A percentile compares a stretch with the other conserved stretches of the same genome.
Conservation (phyloP, 495 filamentous ascomycete genomes). For the Penicillium paradoxum region DNA sequence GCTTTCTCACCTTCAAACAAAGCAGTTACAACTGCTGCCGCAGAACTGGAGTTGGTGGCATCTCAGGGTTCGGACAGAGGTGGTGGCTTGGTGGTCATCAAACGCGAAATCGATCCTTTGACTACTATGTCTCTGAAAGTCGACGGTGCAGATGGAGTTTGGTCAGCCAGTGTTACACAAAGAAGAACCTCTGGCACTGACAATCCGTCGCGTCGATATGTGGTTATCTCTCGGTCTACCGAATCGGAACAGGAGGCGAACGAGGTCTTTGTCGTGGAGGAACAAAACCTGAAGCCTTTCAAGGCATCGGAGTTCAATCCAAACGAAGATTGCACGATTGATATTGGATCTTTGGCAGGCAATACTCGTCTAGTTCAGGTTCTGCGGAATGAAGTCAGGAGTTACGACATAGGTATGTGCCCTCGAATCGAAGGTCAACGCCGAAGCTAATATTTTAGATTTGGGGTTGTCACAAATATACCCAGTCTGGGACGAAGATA, state of each 20-base stretch:
- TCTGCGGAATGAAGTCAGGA: slow-evolving; percentile 73
- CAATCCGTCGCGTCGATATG: slow-evolving; percentile 25
- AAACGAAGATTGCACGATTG: slow-evolving; percentile 75
- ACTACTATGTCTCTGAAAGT: slow-evolving; percentile 54
- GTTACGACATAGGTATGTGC: slow-evolving; percentile 73
- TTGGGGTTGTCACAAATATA: slow-evolving; percentile 83
- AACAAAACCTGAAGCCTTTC: slow-evolving; percentile 26
- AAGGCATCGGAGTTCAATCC: slow-evolving; percentile 74
- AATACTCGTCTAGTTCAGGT: slow-evolving; percentile 79
- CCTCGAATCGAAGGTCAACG: slow-evolving; percentile 18
- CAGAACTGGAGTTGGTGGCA: slow-evolving; percentile 66
- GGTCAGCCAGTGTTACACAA: slow-evolving; percentile 29
- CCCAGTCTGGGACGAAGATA: slow-evolving; percentile 83
- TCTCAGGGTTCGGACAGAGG: slow-evolving; percentile 63
- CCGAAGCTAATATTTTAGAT: slow-evolving; percentile 45
- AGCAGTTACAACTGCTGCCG: slow-evolving; percentile 33
- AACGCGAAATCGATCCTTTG: slow-evolving; percentile 63
- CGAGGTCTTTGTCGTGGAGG: slow-evolving; percentile 32
- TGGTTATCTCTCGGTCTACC: slow-evolving; percentile 33
- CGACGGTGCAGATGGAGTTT: slow-evolving; percentile 32
- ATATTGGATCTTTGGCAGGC: slow-evolving; percentile 70
- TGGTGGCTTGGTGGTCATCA: slow-evolving; percentile 69
- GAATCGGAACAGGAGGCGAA: slow-evolving; percentile 37
- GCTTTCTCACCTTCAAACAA: slow-evolving; percentile 17
- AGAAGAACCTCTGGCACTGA: slow-evolving; percentile 39